Evolutionary conservation across 129 eudicot species (phyloP).

Genomic region (Tagetes patula): DNA sequence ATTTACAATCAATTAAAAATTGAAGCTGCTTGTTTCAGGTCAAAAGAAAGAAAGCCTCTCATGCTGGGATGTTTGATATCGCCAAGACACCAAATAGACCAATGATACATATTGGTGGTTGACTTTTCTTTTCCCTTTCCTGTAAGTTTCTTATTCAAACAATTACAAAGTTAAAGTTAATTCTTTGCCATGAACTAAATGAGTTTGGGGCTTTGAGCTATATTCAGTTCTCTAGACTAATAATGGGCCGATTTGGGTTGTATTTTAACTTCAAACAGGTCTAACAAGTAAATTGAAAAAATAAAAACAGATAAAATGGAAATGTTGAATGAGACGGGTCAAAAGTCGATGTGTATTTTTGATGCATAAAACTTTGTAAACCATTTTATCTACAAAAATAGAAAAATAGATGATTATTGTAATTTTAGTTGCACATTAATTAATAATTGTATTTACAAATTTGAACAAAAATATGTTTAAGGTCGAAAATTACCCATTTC

Average conservation of each 20-base stretch:
- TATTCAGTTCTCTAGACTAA: not conserved
- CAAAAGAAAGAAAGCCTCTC: slow-evolving; percentile 92
- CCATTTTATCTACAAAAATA: not conserved
- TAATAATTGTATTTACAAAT: not conserved
- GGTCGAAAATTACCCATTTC: not conserved
- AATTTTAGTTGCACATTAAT: not conserved
- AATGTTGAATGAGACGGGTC: not conserved
- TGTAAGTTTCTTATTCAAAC: slow-evolving; percentile 38
- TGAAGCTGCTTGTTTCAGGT: slow-evolving; percentile 47
- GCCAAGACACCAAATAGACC: slow-evolving; percentile 99
- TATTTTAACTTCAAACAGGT: not conserved
- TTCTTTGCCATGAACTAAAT: not conserved
- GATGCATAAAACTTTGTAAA: not conserved
- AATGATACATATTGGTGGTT: slow-evolving; percentile 99
- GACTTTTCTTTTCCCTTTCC: slow-evolving; percentile 23
- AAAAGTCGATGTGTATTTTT: not conserved
- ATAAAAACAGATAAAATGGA: not conserved
- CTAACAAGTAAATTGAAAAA: not conserved
- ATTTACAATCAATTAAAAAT: not conserved
- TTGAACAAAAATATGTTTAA: not conserved
- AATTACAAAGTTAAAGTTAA: slow-evolving; percentile 10
- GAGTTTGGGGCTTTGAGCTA: not conserved
- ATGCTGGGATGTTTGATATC: slow-evolving; percentile 97
- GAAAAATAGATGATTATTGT: not conserved
- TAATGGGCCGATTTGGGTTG: not conserved